Evolutionary conservation across 2,329 filamentous ascomycete genomes (phyloP).

Genomic region (Stagonosporopsis cucurbitacearum): DNA sequence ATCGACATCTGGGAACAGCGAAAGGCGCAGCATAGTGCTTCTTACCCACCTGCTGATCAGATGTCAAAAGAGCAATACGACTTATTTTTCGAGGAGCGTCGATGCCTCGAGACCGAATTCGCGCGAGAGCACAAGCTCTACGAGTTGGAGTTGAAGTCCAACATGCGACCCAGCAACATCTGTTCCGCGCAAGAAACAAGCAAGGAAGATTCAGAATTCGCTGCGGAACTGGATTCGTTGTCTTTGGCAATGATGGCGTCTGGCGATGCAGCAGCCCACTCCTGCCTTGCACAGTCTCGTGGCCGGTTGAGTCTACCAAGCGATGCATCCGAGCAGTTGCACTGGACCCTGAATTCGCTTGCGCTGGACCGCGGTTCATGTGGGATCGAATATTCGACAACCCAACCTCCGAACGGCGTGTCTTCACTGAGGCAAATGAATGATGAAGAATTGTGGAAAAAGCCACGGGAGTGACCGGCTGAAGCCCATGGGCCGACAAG

Average conservation of each 20-base stretch:
- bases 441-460: conserved; percentile 37
- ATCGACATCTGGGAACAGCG: conserved; percentile 38
- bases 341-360: conserved; percentile 44
- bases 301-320: conserved; percentile 35
- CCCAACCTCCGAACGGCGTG: conserved; percentile 19
- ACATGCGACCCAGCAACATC: conserved; percentile 37
- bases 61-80: conserved; percentile 45
- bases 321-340: conserved; percentile 45
- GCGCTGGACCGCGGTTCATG: conserved; percentile 43
- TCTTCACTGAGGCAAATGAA: conserved; percentile 20
- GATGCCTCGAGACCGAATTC: conserved; percentile 37
- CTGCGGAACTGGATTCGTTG: conserved; percentile 40
- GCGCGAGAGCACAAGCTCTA: conserved; percentile 35
- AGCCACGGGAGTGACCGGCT: conserved; percentile 23
- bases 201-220: conserved; percentile 42
- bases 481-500: background rate
- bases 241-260: conserved; percentile 40
- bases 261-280: conserved; percentile 19
- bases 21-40: conserved; percentile 35
- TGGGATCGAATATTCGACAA: conserved; percentile 38
- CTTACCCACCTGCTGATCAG: conserved; percentile 35
- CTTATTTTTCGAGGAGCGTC: conserved; percentile 40
- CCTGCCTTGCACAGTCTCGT: conserved; percentile 22
- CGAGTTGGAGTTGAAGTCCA: conserved; percentile 33
- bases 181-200: conserved; percentile 40